A percentile compares a stretch with the other conserved stretches of the same genome.
Conservation (phyloP, 495 filamentous ascomycete genomes). For the Glonium stellatum region DNA sequence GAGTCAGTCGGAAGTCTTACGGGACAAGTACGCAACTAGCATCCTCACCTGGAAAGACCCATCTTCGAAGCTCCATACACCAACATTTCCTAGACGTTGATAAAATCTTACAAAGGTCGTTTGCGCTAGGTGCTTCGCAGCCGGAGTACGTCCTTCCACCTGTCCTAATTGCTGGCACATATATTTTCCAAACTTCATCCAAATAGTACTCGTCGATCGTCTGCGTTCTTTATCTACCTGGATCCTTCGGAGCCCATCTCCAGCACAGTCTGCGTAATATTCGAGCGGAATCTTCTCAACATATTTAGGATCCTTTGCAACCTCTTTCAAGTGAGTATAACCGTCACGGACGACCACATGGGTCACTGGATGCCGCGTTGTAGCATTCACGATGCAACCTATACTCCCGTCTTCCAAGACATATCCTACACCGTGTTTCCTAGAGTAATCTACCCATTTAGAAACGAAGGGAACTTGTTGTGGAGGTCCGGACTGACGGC, state of each 20-base stretch:
- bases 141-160: conserved; percentile 41
- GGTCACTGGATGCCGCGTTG: conserved; percentile 28
- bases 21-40: background rate
- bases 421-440: conserved; percentile 38
- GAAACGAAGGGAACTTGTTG: conserved; percentile 34
- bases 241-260: conserved; percentile 51
- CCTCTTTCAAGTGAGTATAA: conserved; percentile 49
- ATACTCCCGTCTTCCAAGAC: conserved; percentile 37
- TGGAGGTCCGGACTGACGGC: conserved; percentile 5
- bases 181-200: conserved; percentile 90
- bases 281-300: conserved; percentile 64
- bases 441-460: conserved; percentile 40
- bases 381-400: conserved; percentile 33
- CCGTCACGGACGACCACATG: conserved; percentile 35
- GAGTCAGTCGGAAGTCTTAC: conserved; percentile 8
- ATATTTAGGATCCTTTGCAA: conserved; percentile 49
- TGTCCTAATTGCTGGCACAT: conserved; percentile 63
- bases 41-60: conserved; percentile 68
- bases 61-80: conserved; percentile 83
- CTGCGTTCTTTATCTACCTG: conserved; percentile 52
- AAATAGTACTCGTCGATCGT: conserved; percentile 66
- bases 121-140: conserved; percentile 27
- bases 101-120: conserved; percentile 73
- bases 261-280: conserved; percentile 65
- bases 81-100: conserved; percentile 78